Percentiles rank a stretch among this genome's conserved stretches.
Conservation (phyloP, 805 yeast genomes). For the Pichia exigua region DNA sequence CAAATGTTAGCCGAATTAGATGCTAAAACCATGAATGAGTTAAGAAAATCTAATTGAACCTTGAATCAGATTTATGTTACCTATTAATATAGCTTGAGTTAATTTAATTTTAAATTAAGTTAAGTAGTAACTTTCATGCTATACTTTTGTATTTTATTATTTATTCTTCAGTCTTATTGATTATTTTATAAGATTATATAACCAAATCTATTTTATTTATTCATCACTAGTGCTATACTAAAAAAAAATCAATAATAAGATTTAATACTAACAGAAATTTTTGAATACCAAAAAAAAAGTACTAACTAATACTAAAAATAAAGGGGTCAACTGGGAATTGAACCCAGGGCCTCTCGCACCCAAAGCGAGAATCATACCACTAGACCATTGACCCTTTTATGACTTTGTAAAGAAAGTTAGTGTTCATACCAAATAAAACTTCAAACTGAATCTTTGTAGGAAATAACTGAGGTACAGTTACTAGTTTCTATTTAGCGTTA, state of each 20-base stretch:
- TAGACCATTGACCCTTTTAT: conserved; percentile 34
- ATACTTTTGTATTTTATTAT: not conserved
- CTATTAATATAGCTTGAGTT: not conserved
- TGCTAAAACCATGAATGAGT: conserved; percentile 35
- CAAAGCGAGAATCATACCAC: conserved; percentile 53
- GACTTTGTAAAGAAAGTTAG: no score
- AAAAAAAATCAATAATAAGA: not conserved
- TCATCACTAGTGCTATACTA: not conserved
- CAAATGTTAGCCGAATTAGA: conserved; percentile 70
- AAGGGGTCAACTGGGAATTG: conserved; percentile 39
- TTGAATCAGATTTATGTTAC: not conserved
- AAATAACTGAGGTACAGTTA: no score
- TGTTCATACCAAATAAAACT: no score
- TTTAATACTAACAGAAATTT: no score
- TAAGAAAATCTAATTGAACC: conserved; percentile 3
- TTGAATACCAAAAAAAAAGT: conserved; percentile 1
- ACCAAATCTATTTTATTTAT: not conserved
- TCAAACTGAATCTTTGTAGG: no score
- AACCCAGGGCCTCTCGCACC: conserved; percentile 52
- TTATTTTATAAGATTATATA: not conserved
- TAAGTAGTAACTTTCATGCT: not conserved
- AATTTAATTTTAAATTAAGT: not conserved
- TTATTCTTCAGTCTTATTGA: not conserved
- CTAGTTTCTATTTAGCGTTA: no score
- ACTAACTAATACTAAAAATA: conserved; percentile 8